A percentile compares a stretch with the other conserved stretches of the same genome.
Evolutionary conservation across 2,329 filamentous ascomycete species (phyloP).

Genomic region (Stagonosporopsis tanaceti): DNA sequence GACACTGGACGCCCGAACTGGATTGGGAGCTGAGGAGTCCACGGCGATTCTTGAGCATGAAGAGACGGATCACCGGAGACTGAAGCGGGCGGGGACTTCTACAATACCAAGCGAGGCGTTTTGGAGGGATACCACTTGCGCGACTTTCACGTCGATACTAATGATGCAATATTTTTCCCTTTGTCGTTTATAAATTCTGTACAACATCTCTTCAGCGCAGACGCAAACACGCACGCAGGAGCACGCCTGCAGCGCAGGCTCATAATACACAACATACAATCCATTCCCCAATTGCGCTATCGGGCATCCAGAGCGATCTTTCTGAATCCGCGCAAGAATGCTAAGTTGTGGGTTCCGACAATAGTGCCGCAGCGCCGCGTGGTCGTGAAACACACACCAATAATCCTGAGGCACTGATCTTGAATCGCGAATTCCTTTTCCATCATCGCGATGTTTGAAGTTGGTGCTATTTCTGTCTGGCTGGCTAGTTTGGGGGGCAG

Average conservation of each 20-base stretch:
- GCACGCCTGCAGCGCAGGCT: neutral
- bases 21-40: conserved; percentile 32
- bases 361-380: conserved; percentile 1
- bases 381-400: conserved; percentile 7
- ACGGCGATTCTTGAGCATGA: conserved; percentile 29
- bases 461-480: conserved; percentile 2
- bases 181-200: neutral
- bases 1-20: conserved; percentile 29
- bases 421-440: neutral
- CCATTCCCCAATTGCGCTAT: neutral
- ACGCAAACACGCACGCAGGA: too few relatives aligned
- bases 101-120: conserved; percentile 17
- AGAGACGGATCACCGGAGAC: conserved; percentile 22
- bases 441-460: conserved; percentile 5
- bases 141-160: neutral
- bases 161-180: neutral
- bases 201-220: neutral
- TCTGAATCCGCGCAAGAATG: neutral
- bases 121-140: neutral
- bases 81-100: neutral
- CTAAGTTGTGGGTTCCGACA: conserved; percentile 10
- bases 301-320: too few relatives aligned
- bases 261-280: neutral
- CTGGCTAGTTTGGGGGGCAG: neutral
- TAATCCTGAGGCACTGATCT: conserved; percentile 6